Evolutionary conservation across 768 basidiomycete genomes (phyloP).

Genomic region (Suillus paluster): DNA sequence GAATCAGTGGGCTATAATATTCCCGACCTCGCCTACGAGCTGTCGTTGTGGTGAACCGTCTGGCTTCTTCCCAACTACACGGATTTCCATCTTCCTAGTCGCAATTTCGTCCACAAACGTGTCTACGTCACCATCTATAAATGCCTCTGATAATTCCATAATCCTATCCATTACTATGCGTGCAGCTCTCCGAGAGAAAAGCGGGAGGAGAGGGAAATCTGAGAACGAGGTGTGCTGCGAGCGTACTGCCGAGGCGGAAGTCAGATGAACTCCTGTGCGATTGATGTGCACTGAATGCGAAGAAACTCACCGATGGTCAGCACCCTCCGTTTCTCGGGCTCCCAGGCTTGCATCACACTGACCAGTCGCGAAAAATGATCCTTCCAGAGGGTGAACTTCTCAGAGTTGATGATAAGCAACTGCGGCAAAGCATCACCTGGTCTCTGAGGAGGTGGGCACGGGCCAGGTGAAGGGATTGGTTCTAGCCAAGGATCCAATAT

Average conservation of each 20-base stretch:
- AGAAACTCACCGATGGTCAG: conserved; percentile 52
- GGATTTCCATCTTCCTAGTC: conserved; percentile 26
- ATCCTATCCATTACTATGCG: conserved; percentile 27
- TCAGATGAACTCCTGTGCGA: not conserved
- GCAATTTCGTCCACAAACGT: not conserved
- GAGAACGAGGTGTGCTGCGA: conserved; percentile 33
- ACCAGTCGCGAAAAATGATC: conserved; percentile 67
- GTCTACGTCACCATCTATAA: conserved; percentile 23
- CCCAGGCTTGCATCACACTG: conserved; percentile 60
- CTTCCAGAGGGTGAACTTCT: conserved; percentile 79
- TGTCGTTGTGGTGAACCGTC: conserved; percentile 30
- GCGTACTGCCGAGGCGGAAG: conserved; percentile 19
- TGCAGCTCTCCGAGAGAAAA: conserved; percentile 21
- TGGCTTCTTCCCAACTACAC: conserved; percentile 23
- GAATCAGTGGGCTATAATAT: conserved; percentile 24
- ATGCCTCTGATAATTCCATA: conserved; percentile 23
- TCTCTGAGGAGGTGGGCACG: conserved; percentile 24
- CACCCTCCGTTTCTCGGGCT: conserved; percentile 45
- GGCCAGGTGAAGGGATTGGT: conserved; percentile 66
- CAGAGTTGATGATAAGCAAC: conserved; percentile 75
- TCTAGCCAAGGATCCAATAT: conserved; percentile 88
- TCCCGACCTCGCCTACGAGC: conserved; percentile 23
- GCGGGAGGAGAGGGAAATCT: conserved; percentile 31
- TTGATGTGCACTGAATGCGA: not conserved
- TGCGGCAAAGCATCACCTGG: conserved; percentile 31